Conservation (phyloP, 345 rosid genomes). For the Eucalyptus cloeziana region DNA sequence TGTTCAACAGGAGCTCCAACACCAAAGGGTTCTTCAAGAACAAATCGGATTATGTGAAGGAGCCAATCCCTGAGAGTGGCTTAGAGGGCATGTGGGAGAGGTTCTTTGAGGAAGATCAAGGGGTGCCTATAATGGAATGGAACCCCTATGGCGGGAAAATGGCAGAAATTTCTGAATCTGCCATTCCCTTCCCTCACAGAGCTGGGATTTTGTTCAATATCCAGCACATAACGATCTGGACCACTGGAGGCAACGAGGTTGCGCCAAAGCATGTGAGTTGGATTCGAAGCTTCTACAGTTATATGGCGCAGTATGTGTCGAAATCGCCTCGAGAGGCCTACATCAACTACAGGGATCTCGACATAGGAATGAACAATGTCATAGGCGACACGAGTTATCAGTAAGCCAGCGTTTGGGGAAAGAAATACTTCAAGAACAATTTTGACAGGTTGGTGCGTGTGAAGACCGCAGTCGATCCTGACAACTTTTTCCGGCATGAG, state of each 20-base stretch:
- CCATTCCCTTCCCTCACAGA: conserved; percentile 16
- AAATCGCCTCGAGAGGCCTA: conserved; percentile 11
- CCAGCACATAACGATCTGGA: neutral
- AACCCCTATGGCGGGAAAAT: conserved; percentile 16
- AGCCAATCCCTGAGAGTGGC: conserved; percentile 4
- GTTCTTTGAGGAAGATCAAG: neutral
- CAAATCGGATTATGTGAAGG: conserved; percentile 11
- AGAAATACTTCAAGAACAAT: conserved; percentile 9
- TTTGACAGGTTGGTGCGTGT: conserved; percentile 11
- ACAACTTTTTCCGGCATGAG: conserved; percentile 13
- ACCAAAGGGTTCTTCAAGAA: neutral
- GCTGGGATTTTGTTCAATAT: conserved; percentile 7
- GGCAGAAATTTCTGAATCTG: conserved; percentile 8
- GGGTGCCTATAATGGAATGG: neutral
- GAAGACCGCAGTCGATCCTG: conserved; percentile 8
- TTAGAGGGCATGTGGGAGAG: conserved; percentile 3
- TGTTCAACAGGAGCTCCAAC: neutral
- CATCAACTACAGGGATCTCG: conserved; percentile 14
- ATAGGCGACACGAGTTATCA: neutral
- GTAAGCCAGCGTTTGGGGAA: conserved; percentile 19
- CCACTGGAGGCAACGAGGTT: neutral
- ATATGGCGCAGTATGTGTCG: conserved; percentile 6
- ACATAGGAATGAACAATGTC: conserved; percentile 6
- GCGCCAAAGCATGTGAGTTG: neutral
- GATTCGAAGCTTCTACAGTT: conserved; percentile 12